Evolutionary conservation across 768 basidiomycete genomes (phyloP), one percentile per base, ranked within the genome.

Genomic region (Pleurotus tuber-regium): DNA sequence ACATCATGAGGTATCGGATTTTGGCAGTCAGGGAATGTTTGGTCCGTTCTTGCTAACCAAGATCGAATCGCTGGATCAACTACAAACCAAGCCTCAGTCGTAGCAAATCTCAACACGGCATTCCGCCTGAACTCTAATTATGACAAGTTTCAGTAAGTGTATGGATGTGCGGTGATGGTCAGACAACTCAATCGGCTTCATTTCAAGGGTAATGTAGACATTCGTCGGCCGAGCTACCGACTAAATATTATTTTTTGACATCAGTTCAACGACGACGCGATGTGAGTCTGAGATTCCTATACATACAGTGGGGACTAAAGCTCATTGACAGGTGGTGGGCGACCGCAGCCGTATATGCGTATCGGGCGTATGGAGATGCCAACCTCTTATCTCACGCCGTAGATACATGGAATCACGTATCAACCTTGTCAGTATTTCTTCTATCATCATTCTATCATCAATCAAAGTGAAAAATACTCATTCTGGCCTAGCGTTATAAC

Each of bases 11-110:
- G 73, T 4, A 72, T 82, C 33, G 70, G 76, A 31, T 80, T 70
- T 52, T 80, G 80, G 79, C 77, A 80, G 57, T 66, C 75, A 19
- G 80, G 67, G 1, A 82, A 80, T 44, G 77, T 72, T 8, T 76
- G 68, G 62, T 75, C 78, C 14, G 72, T 70, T n/a, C 67, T 76
- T 65, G 78, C 76, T 1, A 77, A 78, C 40, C 72, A 75, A 30
- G 78, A 79, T 53, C 59, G 66, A 25, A 62, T 68, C 10, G 63
- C 73, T 1, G 62, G 64, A n/a, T 70, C 66, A 7, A 73, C 60
- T 4, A 64, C 62, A 10, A 73, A 76, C 53, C 56, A 74, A 51
- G 64, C 61, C 0, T 53, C 56, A 18, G 76, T 78, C 10, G 61
- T 71, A 4, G 61, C 65, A 30, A 73, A 72, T 41, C 61, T 78